A percentile compares a stretch with the other conserved stretches of the same genome.
phyloP scores from a whole-genome alignment of 163 green algal genomes.

The Chlamydomonas reinhardtii region DNA sequence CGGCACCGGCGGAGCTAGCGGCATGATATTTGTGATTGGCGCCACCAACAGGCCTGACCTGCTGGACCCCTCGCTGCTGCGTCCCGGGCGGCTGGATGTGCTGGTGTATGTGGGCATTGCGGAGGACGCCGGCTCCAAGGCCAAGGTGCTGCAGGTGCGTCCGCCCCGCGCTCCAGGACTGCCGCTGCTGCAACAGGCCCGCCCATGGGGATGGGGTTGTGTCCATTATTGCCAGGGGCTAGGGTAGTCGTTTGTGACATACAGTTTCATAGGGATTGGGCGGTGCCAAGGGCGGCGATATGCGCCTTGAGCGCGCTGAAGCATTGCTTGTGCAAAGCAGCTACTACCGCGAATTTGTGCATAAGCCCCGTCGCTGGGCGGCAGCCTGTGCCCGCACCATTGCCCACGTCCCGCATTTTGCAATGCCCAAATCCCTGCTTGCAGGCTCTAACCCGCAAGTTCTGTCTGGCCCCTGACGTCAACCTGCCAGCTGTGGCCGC shows the following conservation, averaged over 20 bases:
- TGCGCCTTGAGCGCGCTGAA: too few species aligned
- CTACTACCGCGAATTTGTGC: too few species aligned
- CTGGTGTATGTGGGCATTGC: conserved; percentile 91
- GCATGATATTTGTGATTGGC: conserved; percentile 86
- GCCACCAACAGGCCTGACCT: conserved; percentile 96
- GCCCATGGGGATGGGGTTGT: too few species aligned
- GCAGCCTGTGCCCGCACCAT: not conserved
- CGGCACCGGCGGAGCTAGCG: conserved; percentile 25
- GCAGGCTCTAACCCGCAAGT: conserved; percentile 92
- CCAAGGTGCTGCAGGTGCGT: conserved; percentile 65
- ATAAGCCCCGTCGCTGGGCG: too few species aligned
- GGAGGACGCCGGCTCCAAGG: conserved; percentile 58
- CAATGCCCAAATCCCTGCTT: conserved; percentile 33
- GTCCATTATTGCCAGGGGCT: too few species aligned
- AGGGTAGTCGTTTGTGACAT: too few species aligned
- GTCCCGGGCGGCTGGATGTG: conserved; percentile 88
- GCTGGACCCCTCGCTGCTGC: conserved; percentile 89
- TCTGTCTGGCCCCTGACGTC: conserved; percentile 79
- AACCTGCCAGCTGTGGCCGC: conserved; percentile 79
- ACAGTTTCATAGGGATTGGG: too few species aligned
- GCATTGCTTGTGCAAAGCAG: too few species aligned
- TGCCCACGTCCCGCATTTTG: not conserved
- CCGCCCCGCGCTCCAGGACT: too few species aligned
- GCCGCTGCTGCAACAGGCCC: too few species aligned
- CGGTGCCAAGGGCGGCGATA: too few species aligned